phyloP scores from a whole-genome alignment of 108 stramenopile genomes.

The Cyclostephanos invisitatus region DNA sequence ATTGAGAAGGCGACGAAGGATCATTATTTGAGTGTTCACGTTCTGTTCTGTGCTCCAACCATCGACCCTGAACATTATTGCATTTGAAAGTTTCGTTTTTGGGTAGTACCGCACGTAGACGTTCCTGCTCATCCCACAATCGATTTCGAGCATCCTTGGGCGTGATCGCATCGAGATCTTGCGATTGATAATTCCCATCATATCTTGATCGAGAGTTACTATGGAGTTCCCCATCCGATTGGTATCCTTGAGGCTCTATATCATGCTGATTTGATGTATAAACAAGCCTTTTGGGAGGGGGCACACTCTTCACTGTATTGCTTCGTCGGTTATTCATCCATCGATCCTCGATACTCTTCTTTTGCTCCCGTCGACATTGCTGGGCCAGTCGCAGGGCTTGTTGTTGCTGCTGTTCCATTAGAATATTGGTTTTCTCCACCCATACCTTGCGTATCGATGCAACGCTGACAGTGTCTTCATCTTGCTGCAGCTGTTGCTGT shows the following conservation, averaged over 20 bases:
- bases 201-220: not conserved
- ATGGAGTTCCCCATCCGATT: not conserved
- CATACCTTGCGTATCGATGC: conserved; percentile 33
- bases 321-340: conserved; percentile 31
- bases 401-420: conserved; percentile 10
- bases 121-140: conserved; percentile 44
- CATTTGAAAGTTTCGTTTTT: not conserved
- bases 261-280: not conserved
- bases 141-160: conserved; percentile 30
- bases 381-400: conserved; percentile 21
- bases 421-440: conserved; percentile 19
- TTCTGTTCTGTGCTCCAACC: not conserved
- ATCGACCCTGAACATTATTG: conserved; percentile 1
- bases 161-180: conserved; percentile 14
- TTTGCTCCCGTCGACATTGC: conserved; percentile 19
- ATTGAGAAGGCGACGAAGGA: not conserved
- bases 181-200: conserved; percentile 24
- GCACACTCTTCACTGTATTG: conserved; percentile 19
- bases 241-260: not conserved
- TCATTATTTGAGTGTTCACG: conserved; percentile 10
- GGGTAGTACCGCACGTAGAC: conserved; percentile 31
- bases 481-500: conserved; percentile 8
- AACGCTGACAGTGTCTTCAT: conserved; percentile 20
- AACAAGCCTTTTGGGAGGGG: conserved; percentile 16
- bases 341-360: conserved; percentile 20